Conservation (phyloP, 2,329 filamentous ascomycete genomes). For the Pseudogymnoascus sp. region DNA sequence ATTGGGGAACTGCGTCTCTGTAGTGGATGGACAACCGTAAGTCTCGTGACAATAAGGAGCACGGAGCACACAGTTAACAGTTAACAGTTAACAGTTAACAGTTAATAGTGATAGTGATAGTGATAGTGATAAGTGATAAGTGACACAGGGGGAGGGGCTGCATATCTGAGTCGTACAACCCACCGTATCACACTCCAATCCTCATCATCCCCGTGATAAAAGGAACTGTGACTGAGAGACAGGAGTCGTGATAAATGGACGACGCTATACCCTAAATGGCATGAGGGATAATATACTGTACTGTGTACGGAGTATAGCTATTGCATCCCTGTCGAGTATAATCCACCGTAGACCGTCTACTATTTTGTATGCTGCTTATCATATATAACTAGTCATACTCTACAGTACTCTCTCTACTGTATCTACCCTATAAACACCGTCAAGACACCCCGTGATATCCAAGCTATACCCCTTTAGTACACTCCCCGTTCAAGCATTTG, state of each 20-base stretch:
- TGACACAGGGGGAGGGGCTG: background rate
- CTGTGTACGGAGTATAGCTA: too few relatives aligned
- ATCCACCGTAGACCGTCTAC: too few relatives aligned
- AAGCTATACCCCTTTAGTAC: background rate
- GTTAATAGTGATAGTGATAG: too few relatives aligned
- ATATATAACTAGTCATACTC: too few relatives aligned
- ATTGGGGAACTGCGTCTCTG: background rate
- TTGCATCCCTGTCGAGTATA: too few relatives aligned
- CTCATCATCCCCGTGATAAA: background rate
- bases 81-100: too few relatives aligned
- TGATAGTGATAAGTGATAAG: too few relatives aligned
- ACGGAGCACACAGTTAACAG: background rate
- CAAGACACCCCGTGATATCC: background rate
- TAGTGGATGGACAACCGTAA: slow-evolving; percentile 2
- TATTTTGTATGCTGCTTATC: too few relatives aligned
- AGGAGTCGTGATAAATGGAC: background rate
- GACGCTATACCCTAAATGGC: too few relatives aligned
- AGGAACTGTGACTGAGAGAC: too few relatives aligned
- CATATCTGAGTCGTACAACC: background rate
- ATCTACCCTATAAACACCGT: background rate
- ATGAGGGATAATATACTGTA: too few relatives aligned
- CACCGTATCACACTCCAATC: background rate
- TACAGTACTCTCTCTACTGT: too few relatives aligned
- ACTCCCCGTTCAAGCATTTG: background rate
- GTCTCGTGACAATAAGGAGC: background rate